Base-by-base conservation (phyloP, 2,329 filamentous ascomycete species). In the Cryphonectria naterciae region DNA sequence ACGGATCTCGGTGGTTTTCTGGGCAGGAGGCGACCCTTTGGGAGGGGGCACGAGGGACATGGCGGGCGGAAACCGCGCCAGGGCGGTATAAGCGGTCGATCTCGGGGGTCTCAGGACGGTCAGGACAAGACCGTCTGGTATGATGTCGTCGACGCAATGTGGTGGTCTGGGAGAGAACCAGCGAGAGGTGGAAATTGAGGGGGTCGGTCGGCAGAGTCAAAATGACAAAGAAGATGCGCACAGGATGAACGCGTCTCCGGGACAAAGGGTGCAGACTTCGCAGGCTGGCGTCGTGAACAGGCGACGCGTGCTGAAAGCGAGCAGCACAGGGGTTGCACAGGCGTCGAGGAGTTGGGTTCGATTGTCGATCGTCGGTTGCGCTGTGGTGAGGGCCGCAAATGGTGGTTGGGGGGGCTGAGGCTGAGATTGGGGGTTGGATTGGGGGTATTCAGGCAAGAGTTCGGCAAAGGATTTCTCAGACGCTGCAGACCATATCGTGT, bases 1-100 rank as follows among this genome's bases (percentile, higher is more conserved):
- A 60, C 74, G 75, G 67, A 75, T 73, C 66, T 80, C 79, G 65
- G 78, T 78, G 61, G 73, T 76, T 73, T 75, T 77, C 54, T 75
- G 74, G 35, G 72, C 70, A 43, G 69, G 54, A 39, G 60, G 66
- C 32, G 72, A 69, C 39, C 69, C 71, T 32, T 71, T 73, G 43
- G 71, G 3, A 61, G 71, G 63, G 35, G 71, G 71, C 49, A 69
- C 62, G 39, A 71, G 25, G 35, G 71, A 68, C 71, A 73, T 73
- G 60, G 32, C 60, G 32, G 67, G 60, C 43, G 32, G 7, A 37
- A 15, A 68, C 58, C 43, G 64, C 58, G 35, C 46, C 11, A 64
- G 67, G 60, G 58, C 22, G 46, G 67, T 28, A 35, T 43, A 54
- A 19, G 41, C 28, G 32, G 19, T 25, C 19, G 35, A 49, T 19